Conservation (phyloP, 257 asterid species). For the Knoxia roxburghii region DNA sequence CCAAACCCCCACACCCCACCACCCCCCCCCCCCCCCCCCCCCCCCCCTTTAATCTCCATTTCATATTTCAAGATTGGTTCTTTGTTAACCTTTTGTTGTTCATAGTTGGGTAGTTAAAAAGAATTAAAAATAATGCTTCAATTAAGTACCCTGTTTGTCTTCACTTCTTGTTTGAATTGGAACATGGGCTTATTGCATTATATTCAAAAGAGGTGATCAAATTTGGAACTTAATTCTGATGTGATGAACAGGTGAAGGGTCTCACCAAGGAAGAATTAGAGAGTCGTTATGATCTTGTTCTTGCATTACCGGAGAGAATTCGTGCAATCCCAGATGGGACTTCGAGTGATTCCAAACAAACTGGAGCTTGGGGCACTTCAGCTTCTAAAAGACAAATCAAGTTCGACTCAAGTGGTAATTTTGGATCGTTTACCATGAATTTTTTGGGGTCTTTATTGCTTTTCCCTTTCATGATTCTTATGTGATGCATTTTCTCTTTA, state of each 20-base stretch:
- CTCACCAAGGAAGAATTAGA: slow-evolving; percentile 57
- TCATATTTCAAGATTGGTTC: neutral
- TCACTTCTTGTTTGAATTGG: too few species aligned
- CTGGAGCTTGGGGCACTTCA: slow-evolving; percentile 51
- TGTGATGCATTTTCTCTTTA: neutral
- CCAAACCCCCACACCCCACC: too few species aligned
- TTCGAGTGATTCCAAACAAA: slow-evolving; percentile 21
- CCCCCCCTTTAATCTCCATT: neutral
- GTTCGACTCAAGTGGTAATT: slow-evolving; percentile 55
- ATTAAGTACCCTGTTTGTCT: neutral
- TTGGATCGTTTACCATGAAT: neutral
- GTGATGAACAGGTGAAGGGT: slow-evolving; percentile 61
- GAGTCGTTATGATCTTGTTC: slow-evolving; percentile 65
- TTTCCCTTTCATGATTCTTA: neutral
- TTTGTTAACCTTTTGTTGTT: neutral
- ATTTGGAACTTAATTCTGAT: neutral
- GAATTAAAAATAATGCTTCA: neutral
- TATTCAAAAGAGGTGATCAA: too few species aligned
- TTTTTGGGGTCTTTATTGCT: neutral
- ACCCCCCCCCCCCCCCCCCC: too few species aligned
- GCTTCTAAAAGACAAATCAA: slow-evolving; percentile 51
- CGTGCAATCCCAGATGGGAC: slow-evolving; percentile 65
- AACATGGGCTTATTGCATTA: neutral
- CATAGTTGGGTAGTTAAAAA: neutral
- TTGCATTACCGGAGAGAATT: slow-evolving; percentile 61